Conservation (phyloP, 306 rosid genomes). For the Dicorynia guianensis region DNA sequence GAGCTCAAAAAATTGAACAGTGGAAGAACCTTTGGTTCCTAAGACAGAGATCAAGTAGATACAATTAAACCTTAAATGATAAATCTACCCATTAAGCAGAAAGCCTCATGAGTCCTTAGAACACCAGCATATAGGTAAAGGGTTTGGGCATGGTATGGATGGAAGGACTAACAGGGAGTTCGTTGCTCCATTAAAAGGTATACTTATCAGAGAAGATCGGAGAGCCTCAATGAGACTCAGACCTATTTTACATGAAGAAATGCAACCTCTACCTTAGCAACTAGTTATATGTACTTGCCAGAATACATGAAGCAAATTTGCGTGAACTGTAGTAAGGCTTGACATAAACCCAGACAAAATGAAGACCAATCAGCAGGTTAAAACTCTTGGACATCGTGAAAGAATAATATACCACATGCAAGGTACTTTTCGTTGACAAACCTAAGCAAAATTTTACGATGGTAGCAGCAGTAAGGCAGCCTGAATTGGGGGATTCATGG, state of each 20-base stretch:
- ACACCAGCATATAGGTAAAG: neutral
- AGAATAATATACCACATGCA: neutral
- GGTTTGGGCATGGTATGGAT: no score
- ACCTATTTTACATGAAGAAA: no score
- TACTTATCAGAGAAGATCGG: no score
- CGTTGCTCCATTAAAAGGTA: no score
- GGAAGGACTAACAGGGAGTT: no score
- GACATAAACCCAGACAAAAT: neutral
- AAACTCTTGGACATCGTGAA: neutral
- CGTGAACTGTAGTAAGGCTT: neutral
- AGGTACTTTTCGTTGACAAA: neutral
- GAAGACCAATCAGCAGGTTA: neutral
- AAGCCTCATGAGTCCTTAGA: neutral
- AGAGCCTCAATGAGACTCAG: no score
- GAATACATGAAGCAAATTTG: neutral
- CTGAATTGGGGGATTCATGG: neutral
- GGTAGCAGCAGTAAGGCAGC: neutral
- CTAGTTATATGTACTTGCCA: neutral
- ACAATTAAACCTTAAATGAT: neutral
- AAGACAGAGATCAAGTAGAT: neutral
- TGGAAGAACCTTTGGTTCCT: neutral
- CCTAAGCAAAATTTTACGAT: neutral
- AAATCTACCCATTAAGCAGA: neutral
- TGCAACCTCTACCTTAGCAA: neutral
- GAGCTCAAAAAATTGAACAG: no score